Evolutionary conservation across 2,329 filamentous ascomycete genomes (phyloP), one percentile per base, ranked within the genome.

Genomic region (Sclerotinia minor): DNA sequence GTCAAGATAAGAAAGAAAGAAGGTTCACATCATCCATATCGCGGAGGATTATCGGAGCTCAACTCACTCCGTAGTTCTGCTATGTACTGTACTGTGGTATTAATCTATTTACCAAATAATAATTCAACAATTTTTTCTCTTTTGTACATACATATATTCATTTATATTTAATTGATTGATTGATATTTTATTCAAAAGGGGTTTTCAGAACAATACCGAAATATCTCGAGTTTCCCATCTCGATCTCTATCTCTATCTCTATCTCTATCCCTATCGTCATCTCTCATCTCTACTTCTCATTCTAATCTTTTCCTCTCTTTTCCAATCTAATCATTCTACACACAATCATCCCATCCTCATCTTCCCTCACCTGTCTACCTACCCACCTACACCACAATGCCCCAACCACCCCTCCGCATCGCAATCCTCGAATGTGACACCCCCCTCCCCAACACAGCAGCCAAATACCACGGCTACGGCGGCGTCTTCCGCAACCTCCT

Each of bases 361-460:
- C 6, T 32, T 11, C 6, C 38, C 38, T 41, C n/a, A 19, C 17
- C 7, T 29, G 5, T 5, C 29, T 29, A 29, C 29, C 29, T 29
- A 29, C 47, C 0, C 59, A 41, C 24, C 44, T 64, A 69, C 49
- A 53, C 50, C 65, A 69, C 49, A 53, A 77, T 77, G 76, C 67
- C 75, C 6, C 67, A 67, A 32, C 71, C 70, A 8, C 75, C 75
- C 49, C 74, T 78, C 57, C 75, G 76, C 57, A 77, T 97, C 79
- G 93, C 94, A 58, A 85, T 98, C 73, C 88, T 98, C 73, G 92
- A 97, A 83, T 90, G 91, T 81, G 94, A 97, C 79, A 91, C 86
- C 1, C 92, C 92, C 1, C 82, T 90, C 61, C 84, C 87, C 1
- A 79, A 84, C 54, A 86, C 89, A 49, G 81, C 85, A 66, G 83